Base-by-base conservation (phyloP, 2,329 filamentous ascomycete species). In the Ascochyta lentis region DNA sequence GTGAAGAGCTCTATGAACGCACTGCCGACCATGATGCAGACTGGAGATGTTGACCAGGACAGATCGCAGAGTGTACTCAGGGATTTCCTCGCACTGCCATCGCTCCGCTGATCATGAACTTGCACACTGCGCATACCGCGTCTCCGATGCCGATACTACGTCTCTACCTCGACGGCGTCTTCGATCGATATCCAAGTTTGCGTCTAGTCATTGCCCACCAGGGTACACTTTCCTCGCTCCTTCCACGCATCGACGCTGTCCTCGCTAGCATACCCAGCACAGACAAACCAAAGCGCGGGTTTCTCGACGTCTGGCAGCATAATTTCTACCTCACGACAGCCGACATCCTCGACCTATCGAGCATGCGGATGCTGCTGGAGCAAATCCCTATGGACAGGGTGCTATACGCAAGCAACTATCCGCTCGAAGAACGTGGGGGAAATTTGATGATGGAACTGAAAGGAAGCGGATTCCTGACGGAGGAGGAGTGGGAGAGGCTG, bases 251-350 rank as follows among this genome's bases (percentile, higher is more conserved):
- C 44, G 51, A 56, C 46, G 74, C 29, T 46, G 43, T 68, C 0
- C 58, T 65, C 33, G 55, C 27, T 73, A 68, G 49, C 26, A 56
- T 68, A 8, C 62, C 63, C 2, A 29, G 26, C 8, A 23, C 49
- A 22, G 57, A 62, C 27, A 67, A 58, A 49, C 65, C 67, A 0
- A 64, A 59, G 12, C 68, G 70, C 54, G 53, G 70, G 0, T 80
- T 86, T 42, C 64, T 70, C 13, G 74, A 83, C 12, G 81, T 86
- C 2, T 87, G 81, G 77, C 77, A 81, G 42, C 71, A 79, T 54
- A 87, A 87, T 54, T 71, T 86, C 10, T 86, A 82, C 79, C 67
- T 87, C 24, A 86, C 84, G 1, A 85, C 83, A 2, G 81, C 78
- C 48, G 84, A 84, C 2, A 78, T 81, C 52, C 84, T 81, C 68